Evolutionary conservation across 768 basidiomycete genomes (phyloP), one percentile per base, ranked within the genome.

Genomic region (Calvatia gigantea): DNA sequence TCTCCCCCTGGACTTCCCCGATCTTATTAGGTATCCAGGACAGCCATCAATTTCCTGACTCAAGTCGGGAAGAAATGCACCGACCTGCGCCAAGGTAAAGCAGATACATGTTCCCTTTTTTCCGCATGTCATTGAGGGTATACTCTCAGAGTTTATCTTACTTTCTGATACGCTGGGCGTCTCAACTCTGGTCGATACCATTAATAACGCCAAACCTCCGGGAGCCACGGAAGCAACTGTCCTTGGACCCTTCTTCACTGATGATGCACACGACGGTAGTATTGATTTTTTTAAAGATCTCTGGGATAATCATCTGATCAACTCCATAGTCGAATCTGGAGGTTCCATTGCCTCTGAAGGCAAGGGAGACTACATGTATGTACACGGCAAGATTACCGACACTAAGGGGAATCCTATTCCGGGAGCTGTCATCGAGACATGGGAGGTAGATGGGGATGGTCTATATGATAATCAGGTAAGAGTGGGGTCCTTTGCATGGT

Each of bases 331-430:
- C 54, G 67, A 75, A 21, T 67, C 78, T 5, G 91, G 91, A 4
- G 89, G 78, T 1, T 83, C 85, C 8, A 94, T 94, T 49, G 90
- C 92, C 6, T 90, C 90, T 0, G 91, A 93, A 67, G 91, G 87
- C 54, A 92, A 90, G 69, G 92, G 91, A 19, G 81, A 91, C 8
- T 89, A 91, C 66, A 74, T 94, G 80, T 91, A 79, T 60, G 86
- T 94, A 48, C 80, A 90, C 64, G 91, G 92, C 0, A 78, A 76
- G 2, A 78, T 94, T 1, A 63, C 82, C 28, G 77, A 83, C 62
- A 84, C 82, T 1, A 70, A 79, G 31, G 89, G 90, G 19, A 71
- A 75, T n/a, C 85, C 86, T 2, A 77, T 94, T 50, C 67, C 83
- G 4, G 74, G 74, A 48, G 89, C 87, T 0, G 62, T 78, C 42